phyloP scores from a whole-genome alignment of 495 filamentous ascomycete species.

The Mycothermus thermophilus region DNA sequence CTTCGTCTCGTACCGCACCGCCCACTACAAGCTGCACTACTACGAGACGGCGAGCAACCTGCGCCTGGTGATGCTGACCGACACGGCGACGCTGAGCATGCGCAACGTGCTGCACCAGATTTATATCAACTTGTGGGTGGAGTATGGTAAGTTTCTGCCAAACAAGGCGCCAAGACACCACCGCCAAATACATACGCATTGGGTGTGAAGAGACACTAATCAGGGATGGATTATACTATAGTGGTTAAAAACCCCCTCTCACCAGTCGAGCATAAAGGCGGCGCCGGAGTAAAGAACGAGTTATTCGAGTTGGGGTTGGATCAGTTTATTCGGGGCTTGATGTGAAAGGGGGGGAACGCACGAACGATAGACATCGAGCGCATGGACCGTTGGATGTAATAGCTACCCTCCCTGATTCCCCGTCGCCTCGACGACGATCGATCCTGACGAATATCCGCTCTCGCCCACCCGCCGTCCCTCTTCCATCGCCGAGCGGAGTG shows the following conservation, averaged over 20 bases:
- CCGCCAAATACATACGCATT: no score
- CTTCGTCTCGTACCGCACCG: constrained; percentile 81
- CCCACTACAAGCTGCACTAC: constrained; percentile 95
- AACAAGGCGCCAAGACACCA: no score
- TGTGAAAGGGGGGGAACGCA: no score
- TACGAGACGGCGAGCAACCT: constrained; percentile 93
- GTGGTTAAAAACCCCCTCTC: constrained; percentile 92
- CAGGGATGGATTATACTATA: constrained; percentile 24
- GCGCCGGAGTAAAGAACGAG: constrained; percentile 82
- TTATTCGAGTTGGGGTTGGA: constrained; percentile 87
- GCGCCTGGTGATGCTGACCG: constrained; percentile 94
- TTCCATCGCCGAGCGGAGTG: no score
- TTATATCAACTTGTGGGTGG: constrained; percentile 93
- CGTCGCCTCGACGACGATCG: no score
- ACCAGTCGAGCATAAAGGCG: constrained; percentile 76
- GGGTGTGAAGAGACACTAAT: neutral
- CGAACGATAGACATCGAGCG: no score
- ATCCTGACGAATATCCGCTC: no score
- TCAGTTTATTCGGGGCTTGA: constrained; percentile 52
- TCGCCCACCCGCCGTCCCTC: no score
- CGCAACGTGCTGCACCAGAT: constrained; percentile 92
- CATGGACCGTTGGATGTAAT: no score
- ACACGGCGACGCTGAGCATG: constrained; percentile 78
- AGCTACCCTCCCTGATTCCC: no score
- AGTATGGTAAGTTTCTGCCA: constrained; percentile 62